Evolutionary conservation across 2,329 filamentous ascomycete genomes (phyloP).

Genomic region (Cucurbitaria berberidis): DNA sequence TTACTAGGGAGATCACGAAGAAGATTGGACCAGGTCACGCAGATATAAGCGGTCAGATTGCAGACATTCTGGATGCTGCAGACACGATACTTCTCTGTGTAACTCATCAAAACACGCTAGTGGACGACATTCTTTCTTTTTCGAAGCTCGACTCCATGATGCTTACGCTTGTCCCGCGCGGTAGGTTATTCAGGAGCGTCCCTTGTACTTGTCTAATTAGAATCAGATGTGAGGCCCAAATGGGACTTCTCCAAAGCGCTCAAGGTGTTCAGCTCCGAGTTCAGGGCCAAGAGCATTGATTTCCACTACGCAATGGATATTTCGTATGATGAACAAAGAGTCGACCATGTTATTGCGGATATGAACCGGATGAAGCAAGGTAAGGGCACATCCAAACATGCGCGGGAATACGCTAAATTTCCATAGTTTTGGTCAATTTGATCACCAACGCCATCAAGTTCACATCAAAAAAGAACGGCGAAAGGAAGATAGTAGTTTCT

Average conservation of each 20-base stretch:
- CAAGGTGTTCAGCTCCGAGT: conserved; percentile 51
- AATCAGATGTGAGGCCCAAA: conserved; percentile 39
- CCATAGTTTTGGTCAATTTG: conserved; percentile 49
- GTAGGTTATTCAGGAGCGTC: conserved; percentile 18
- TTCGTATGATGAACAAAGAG: conserved; percentile 46
- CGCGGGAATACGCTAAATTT: conserved; percentile 8
- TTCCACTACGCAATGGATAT: conserved; percentile 51
- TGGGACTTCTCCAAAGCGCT: conserved; percentile 48
- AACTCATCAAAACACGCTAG: conserved; percentile 53
- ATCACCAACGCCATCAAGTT: conserved; percentile 58
- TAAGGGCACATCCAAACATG: conserved; percentile 1
- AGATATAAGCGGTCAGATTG: conserved; percentile 26
- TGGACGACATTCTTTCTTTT: conserved; percentile 56
- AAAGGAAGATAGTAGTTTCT: conserved; percentile 50
- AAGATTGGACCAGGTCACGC: conserved; percentile 25
- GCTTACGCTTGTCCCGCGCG: conserved; percentile 45
- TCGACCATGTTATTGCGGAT: conserved; percentile 50
- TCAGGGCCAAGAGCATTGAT: conserved; percentile 46
- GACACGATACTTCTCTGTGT: conserved; percentile 53
- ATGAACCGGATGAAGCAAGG: conserved; percentile 48
- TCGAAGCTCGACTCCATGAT: conserved; percentile 57
- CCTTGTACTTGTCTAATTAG: conserved; percentile 2
- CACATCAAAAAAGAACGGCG: conserved; percentile 48
- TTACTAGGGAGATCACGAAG: conserved; percentile 38
- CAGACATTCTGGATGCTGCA: conserved; percentile 44